These are phyloP conservation scores for Rasamsonia emersonii DNA, from an alignment of 2,329 filamentous ascomycete genomes.

Conservation along the genomic window DNA sequence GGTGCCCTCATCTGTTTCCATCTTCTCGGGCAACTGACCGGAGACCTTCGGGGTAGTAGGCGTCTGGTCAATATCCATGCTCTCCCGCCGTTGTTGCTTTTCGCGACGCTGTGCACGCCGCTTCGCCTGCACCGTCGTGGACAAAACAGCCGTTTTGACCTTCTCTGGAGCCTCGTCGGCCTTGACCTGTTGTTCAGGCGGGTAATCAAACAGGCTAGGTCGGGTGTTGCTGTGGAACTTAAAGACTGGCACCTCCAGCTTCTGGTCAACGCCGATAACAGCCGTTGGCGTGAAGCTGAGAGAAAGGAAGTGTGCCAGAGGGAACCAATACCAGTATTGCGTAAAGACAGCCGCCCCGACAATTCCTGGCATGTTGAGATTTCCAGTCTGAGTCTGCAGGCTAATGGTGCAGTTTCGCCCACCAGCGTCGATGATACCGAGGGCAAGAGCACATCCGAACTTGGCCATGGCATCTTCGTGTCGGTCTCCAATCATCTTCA, in stretches of 20 bases:
- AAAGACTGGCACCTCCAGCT: conserved; percentile 86
- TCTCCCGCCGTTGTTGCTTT: conserved; percentile 77
- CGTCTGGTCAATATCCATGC: conserved; percentile 86
- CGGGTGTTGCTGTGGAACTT: conserved; percentile 93
- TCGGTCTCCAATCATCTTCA: conserved; percentile 87
- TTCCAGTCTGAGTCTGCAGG: conserved; percentile 93
- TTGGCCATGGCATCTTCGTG: conserved; percentile 99
- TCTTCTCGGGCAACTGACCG: conserved; percentile 63
- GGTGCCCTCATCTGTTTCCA: conserved; percentile 55
- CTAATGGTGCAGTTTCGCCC: conserved; percentile 98
- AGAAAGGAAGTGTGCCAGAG: conserved; percentile 92
- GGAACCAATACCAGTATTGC: conserved; percentile 99
- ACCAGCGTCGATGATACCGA: conserved; percentile 96
- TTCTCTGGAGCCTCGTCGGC: conserved; percentile 85
- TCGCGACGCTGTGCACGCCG: conserved; percentile 91
- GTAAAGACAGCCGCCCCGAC: conserved; percentile 98
- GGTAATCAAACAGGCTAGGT: conserved; percentile 95
- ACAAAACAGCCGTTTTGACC: conserved; percentile 90
- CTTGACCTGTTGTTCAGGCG: conserved; percentile 93
- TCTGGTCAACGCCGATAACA: conserved; percentile 87
- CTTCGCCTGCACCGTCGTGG: conserved; percentile 94
- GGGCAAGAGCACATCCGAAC: conserved; percentile 85
- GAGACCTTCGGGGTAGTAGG: conserved; percentile 63
- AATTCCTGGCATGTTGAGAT: conserved; percentile 96
- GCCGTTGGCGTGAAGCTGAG: conserved; percentile 95